Evolutionary conservation across 2,329 filamentous ascomycete species (phyloP), one percentile per base, ranked within the genome.

Genomic region (Colletotrichum salicis): DNA sequence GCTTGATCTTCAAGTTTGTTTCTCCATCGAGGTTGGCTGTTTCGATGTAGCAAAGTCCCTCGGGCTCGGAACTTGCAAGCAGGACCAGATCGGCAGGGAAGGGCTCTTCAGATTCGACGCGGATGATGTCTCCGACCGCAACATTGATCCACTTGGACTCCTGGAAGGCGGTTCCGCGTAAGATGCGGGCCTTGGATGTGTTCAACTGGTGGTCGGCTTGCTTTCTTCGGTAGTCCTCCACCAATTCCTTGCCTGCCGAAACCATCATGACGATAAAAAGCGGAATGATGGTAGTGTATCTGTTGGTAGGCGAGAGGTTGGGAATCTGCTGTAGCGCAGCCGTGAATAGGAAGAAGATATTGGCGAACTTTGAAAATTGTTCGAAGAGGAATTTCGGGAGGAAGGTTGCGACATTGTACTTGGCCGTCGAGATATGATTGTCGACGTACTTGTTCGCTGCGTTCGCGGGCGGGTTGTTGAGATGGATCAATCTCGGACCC

Each of bases 341-440:
- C 48, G 96, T 99, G 82, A 99, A 98, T 80, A 99, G 89, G 93
- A 99, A 99, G 87, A 99, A 99, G 79, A 99, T 84, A 84, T 99
- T 99, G 86, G 96, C 96, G 83, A 98, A 97, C 86, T 98, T 99
- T 73, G 95, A 98, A 84, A 99, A 99, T 81, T 99, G 96, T 82
- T 99, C 96, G 81, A 96, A 95, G 68, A 99, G 87, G 83, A 99
- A 99, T 83, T 99, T 99, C 62, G 96, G 96, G 22, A 98, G 80
- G 82, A 99, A 99, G 24, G 95, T 97, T 66, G 94, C 87, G 79
- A 94, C 78, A 81, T 98, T 99, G 89, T 99, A 99, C 83, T 99
- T 99, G 74, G 96, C 93, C 6, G 96, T 99, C 54, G 96, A 98
- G 74, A 99, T 93, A 82, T 98, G 95, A 80, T 99, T 99, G 88